Percentiles rank a stretch among this genome's conserved stretches.
Evolutionary conservation across 31 red algal species (phyloP).

Genomic region (Pterothamnion heteromorphum): DNA sequence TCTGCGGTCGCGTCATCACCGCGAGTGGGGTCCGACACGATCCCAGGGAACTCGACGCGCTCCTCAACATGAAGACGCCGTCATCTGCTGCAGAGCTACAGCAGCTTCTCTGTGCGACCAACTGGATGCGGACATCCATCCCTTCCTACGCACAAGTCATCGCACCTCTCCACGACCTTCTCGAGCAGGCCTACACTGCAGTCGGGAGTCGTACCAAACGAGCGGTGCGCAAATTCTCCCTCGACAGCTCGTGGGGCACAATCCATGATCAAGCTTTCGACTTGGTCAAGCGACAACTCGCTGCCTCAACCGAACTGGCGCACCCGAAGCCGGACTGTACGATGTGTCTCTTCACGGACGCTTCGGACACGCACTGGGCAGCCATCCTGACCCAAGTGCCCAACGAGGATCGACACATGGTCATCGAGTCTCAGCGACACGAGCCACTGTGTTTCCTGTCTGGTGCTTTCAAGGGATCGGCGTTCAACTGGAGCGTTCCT

Average conservation of each 20-base stretch:
- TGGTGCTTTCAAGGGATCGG: background rate
- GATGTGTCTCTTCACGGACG: slow-evolving; percentile 40
- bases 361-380: slow-evolving; percentile 29
- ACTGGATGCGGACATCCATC: slow-evolving; percentile 55
- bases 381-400: slow-evolving; percentile 15
- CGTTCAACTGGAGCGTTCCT: background rate
- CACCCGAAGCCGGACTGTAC: background rate
- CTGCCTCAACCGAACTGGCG: background rate
- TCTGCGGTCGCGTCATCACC: slow-evolving; percentile 45
- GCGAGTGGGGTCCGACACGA: background rate
- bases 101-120: slow-evolving; percentile 52
- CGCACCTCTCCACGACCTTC: slow-evolving; percentile 25
- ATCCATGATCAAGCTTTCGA: slow-evolving; percentile 33
- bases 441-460: slow-evolving; percentile 41
- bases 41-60: background rate
- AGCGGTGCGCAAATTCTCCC: background rate
- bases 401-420: background rate
- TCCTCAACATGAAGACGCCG: slow-evolving; percentile 38
- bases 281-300: slow-evolving; percentile 19
- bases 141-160: slow-evolving; percentile 17
- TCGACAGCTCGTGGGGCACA: slow-evolving; percentile 26
- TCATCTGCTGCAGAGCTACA: background rate
- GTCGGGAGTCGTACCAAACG: background rate
- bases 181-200: slow-evolving; percentile 18
- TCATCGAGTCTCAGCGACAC: background rate